Conservation (phyloP, 2,329 filamentous ascomycete species). For the Coniella lustricola region DNA sequence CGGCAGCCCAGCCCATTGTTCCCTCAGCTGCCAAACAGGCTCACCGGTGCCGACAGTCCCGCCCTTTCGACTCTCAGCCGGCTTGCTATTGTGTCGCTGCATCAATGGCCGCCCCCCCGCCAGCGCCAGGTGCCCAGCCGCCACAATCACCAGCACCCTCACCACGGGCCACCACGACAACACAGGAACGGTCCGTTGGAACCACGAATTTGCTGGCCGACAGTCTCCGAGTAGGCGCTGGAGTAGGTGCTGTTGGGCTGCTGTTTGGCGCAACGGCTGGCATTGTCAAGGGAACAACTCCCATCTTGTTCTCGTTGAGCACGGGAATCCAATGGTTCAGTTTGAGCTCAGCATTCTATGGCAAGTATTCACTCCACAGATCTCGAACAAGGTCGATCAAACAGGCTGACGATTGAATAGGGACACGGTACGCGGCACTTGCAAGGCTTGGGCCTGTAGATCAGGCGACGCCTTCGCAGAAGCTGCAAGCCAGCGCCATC, state of each 20-base stretch:
- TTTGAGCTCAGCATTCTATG: slow-evolving; percentile 70
- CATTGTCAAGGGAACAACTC: slow-evolving; percentile 58
- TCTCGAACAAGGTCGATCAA: neutral
- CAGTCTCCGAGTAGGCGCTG: slow-evolving; percentile 52
- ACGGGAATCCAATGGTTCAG: slow-evolving; percentile 76
- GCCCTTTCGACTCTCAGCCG: neutral
- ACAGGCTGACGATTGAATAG: slow-evolving; percentile 2
- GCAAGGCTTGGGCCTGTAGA: slow-evolving; percentile 44
- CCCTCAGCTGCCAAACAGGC: neutral
- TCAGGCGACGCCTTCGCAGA: slow-evolving; percentile 50
- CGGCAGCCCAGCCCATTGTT: neutral
- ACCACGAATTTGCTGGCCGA: slow-evolving; percentile 39
- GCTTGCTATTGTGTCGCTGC: neutral
- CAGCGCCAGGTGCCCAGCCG: neutral
- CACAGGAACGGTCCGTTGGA: slow-evolving; percentile 33
- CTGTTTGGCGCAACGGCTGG: slow-evolving; percentile 63
- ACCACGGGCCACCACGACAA: neutral
- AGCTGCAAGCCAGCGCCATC: slow-evolving; percentile 58
- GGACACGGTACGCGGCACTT: slow-evolving; percentile 29
- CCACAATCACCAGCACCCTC: no score
- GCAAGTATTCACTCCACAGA: slow-evolving; percentile 30
- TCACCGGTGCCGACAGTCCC: neutral
- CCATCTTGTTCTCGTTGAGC: slow-evolving; percentile 63
- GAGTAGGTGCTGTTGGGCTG: slow-evolving; percentile 55
- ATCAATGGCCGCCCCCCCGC: neutral